These are phyloP conservation scores for Parascedosporium putredinis DNA, from an alignment of 2,329 filamentous ascomycete species.

Conservation along the genomic window DNA sequence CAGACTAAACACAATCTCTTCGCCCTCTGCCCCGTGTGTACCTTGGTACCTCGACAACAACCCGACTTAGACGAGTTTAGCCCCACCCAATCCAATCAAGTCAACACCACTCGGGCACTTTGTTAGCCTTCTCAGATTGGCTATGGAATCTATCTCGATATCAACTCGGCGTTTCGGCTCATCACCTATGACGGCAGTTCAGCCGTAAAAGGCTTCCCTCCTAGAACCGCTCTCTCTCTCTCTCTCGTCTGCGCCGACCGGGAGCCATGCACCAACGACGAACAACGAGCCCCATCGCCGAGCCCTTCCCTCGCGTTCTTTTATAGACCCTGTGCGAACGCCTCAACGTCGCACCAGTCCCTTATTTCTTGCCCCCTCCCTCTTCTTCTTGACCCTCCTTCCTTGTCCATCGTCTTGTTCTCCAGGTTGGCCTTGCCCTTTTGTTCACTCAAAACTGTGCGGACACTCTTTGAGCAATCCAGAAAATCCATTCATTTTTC, in stretches of 20 bases:
- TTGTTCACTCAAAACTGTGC: neutral
- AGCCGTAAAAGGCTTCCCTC: neutral
- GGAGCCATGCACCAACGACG: too few relatives aligned
- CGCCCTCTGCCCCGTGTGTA: neutral
- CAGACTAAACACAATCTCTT: neutral
- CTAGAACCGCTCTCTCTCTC: too few relatives aligned
- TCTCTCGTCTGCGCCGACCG: too few relatives aligned
- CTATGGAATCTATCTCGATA: conserved; percentile 1
- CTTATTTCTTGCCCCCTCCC: too few relatives aligned
- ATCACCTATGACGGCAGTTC: neutral
- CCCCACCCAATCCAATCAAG: neutral
- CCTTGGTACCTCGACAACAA: neutral
- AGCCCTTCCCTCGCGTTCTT: too few relatives aligned
- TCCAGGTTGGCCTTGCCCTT: neutral
- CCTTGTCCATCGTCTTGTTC: neutral
- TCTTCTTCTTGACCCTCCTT: neutral
- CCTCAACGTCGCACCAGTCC: too few relatives aligned
- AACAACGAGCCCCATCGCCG: too few relatives aligned
- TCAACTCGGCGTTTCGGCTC: neutral
- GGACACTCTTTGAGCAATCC: too few relatives aligned
- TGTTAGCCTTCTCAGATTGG: neutral
- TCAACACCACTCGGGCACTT: conserved; percentile 2
- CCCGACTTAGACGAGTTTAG: neutral
- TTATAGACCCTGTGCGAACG: neutral
- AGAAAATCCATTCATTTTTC: too few relatives aligned